Evolutionary conservation across 345 rosid genomes (phyloP).

Genomic region (Triadica sebifera): DNA sequence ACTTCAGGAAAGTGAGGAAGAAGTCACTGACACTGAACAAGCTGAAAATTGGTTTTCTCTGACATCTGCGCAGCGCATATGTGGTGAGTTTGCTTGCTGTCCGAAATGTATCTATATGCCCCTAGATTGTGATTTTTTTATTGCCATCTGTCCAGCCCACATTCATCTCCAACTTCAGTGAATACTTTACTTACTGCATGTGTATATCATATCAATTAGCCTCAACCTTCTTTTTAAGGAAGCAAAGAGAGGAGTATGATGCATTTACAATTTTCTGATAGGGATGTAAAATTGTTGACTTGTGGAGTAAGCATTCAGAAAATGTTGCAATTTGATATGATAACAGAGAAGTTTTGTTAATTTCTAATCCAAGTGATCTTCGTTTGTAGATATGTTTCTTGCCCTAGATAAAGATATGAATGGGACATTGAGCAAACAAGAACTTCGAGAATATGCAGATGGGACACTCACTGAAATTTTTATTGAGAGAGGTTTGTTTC

Average conservation of each 20-base stretch:
- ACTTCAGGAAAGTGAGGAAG: constrained; percentile 90
- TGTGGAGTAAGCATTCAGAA: neutral
- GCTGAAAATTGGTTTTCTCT: constrained; percentile 99
- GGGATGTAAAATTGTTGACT: neutral
- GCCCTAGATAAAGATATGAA: constrained; percentile 94
- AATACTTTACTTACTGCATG: neutral
- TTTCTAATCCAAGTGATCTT: neutral
- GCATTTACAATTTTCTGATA: neutral
- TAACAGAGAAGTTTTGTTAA: neutral
- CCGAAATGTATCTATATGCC: neutral
- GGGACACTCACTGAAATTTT: constrained; percentile 93
- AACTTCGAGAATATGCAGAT: constrained; percentile 94
- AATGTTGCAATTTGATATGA: neutral
- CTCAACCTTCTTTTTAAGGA: neutral
- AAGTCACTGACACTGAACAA: constrained; percentile 94
- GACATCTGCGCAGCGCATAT: constrained; percentile 97
- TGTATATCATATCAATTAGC: neutral
- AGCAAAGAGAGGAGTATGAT: neutral
- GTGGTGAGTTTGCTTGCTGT: constrained; percentile 47
- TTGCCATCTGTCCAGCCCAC: neutral
- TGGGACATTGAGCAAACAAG: constrained; percentile 92
- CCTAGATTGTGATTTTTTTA: neutral
- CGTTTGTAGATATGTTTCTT: constrained; percentile 77
- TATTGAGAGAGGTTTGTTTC: constrained; percentile 76
- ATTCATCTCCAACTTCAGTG: neutral